A percentile compares a stretch with the other conserved stretches of the same genome.
Evolutionary conservation across 2,329 filamentous ascomycete genomes (phyloP).

Genomic region (Lasiodiplodia theobromae): DNA sequence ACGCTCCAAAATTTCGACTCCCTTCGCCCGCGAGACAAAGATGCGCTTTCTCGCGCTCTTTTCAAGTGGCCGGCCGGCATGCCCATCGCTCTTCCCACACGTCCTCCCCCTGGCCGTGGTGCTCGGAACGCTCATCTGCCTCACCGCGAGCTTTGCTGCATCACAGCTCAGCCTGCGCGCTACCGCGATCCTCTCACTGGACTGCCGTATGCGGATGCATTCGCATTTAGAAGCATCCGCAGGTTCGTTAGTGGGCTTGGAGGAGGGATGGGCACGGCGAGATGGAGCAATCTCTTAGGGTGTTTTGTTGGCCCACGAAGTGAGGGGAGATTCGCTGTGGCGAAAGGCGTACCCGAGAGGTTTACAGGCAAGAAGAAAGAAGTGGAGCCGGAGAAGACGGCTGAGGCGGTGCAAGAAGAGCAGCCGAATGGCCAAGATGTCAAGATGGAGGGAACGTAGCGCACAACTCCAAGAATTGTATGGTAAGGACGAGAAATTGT

Average conservation of each 20-base stretch:
- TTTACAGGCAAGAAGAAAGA: constrained; percentile 56
- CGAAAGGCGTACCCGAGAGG: constrained; percentile 78
- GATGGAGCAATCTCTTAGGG: constrained; percentile 81
- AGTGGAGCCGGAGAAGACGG: not conserved
- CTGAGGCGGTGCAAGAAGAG: constrained; percentile 9
- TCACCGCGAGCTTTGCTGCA: constrained; percentile 70
- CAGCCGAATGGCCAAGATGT: constrained; percentile 8
- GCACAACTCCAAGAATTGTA: not conserved
- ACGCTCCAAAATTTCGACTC: constrained; percentile 62
- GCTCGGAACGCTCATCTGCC: constrained; percentile 48
- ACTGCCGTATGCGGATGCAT: constrained; percentile 78
- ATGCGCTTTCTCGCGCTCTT: constrained; percentile 34
- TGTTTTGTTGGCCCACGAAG: constrained; percentile 74
- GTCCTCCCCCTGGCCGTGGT: constrained; percentile 60
- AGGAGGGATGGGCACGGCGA: constrained; percentile 72
- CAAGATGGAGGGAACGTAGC: constrained; percentile 19
- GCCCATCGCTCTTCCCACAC: constrained; percentile 42
- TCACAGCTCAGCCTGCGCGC: constrained; percentile 80
- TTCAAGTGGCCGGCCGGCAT: constrained; percentile 46
- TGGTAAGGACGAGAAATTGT: not conserved
- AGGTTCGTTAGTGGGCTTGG: constrained; percentile 56
- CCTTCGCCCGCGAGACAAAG: constrained; percentile 36
- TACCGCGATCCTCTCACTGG: constrained; percentile 88
- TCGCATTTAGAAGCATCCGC: constrained; percentile 83
- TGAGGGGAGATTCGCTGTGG: constrained; percentile 61